Evolutionary conservation across 2,329 filamentous ascomycete genomes (phyloP), one percentile per base, ranked within the genome.

Genomic region (Chaetomiaceae sp.): DNA sequence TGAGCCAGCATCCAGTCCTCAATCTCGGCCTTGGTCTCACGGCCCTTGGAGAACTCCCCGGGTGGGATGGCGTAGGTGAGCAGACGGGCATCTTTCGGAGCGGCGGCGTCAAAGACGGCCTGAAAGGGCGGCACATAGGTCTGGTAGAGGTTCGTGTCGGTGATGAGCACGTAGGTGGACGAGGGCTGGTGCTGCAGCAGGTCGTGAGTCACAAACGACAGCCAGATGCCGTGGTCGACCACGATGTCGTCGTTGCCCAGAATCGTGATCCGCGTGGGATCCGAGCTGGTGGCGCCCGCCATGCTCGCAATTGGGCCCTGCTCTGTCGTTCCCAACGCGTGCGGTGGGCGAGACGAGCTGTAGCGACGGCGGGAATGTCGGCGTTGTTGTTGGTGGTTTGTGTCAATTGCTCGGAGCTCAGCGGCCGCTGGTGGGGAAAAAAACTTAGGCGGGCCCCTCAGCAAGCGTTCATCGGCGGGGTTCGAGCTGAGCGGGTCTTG

Each of bases 1-100:
- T 95, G 81, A 56, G 82, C 79, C 49, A 97, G 75, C 79, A 98
- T 84, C 93, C 93, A 98, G 67, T 98, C 93, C 66, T 98, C 93
- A 43, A 98, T 90, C 58, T 91, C 86, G 37, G 86, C 90, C 68
- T 97, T 97, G 42, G 90, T 96, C 64, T 89, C 84, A 54, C 93
- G 81, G 56, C 87, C 88, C 68, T 98, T 98, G 43, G 90, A 95
- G 49, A 82, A 87, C 71, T 98, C 93, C 49, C 93, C 93, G 0
- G 93, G 93, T 2, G 89, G 83, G 50, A 95, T 89, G 57, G 81
- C 76, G 66, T 95, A 93, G 38, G 86, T 86, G 53, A 98, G 79
- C 22, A 98, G 79, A 34, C 90, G 83, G 8, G 81, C 76, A 39
- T 45, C 59, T 17, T 62, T 36, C 30, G 56, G 57, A 29, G 60